A percentile compares a stretch with the other conserved stretches of the same genome.
phyloP scores from a whole-genome alignment of 495 filamentous ascomycete species.

The Lichina pygmaea region DNA sequence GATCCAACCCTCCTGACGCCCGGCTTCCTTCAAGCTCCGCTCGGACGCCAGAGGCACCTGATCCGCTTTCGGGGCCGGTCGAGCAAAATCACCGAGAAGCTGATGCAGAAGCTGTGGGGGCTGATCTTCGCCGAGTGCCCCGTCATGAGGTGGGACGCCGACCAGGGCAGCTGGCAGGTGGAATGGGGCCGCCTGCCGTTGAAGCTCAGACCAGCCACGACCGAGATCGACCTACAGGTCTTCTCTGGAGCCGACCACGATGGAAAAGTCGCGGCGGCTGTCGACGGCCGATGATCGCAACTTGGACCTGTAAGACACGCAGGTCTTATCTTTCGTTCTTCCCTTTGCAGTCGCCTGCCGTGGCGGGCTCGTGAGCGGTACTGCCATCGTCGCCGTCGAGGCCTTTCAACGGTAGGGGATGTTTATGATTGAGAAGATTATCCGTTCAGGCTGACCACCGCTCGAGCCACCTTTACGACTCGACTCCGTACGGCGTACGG shows the following conservation, averaged over 20 bases:
- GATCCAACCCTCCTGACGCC: not conserved
- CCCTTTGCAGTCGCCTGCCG: not conserved
- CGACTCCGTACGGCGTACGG: too few species aligned
- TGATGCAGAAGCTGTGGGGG: conserved; percentile 9
- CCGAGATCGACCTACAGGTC: not conserved
- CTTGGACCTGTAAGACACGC: not conserved
- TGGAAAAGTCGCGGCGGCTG: not conserved
- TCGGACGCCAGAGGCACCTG: not conserved
- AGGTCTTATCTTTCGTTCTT: not conserved
- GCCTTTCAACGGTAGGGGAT: not conserved
- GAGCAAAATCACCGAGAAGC: conserved; percentile 5
- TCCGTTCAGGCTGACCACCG: too few species aligned
- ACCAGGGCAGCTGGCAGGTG: conserved; percentile 2
- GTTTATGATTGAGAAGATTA: not conserved
- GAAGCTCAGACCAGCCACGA: not conserved
- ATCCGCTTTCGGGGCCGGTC: conserved; percentile 1
- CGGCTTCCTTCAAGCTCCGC: not conserved
- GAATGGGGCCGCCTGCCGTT: conserved; percentile 2
- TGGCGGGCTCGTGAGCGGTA: not conserved
- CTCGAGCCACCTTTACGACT: too few species aligned
- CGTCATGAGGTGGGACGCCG: conserved; percentile 4
- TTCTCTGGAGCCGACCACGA: conserved; percentile 2
- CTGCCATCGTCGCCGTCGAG: not conserved
- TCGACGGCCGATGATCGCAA: not conserved
- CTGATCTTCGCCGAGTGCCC: conserved; percentile 8